Conservation (phyloP, 345 rosid genomes). For the Laguncularia racemosa region DNA sequence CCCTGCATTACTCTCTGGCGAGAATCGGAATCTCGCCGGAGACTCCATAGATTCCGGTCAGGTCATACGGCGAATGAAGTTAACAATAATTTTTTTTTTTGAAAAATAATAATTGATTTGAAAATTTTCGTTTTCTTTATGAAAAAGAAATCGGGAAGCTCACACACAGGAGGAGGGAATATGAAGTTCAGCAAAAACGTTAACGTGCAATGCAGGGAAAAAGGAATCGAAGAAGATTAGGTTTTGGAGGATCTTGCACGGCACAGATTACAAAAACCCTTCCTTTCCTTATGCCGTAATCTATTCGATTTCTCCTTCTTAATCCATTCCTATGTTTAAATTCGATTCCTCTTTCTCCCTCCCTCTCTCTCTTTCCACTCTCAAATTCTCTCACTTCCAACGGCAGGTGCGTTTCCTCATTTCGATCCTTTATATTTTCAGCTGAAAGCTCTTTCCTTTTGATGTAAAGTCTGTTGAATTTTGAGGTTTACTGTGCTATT, state of each 20-base stretch:
- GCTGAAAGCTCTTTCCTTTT: background rate
- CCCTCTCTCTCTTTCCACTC: background rate
- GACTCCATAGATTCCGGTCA: slow-evolving; percentile 20
- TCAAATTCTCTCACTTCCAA: background rate
- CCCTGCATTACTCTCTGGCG: slow-evolving; percentile 25
- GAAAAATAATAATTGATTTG: background rate
- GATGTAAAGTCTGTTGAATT: background rate
- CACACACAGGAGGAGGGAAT: background rate
- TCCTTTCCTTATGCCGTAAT: slow-evolving; percentile 52
- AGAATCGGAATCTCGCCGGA: slow-evolving; percentile 37
- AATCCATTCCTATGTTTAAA: slow-evolving; percentile 13
- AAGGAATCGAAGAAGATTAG: slow-evolving; percentile 9
- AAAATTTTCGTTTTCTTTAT: background rate
- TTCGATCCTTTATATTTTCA: background rate
- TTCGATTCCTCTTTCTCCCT: slow-evolving; percentile 8
- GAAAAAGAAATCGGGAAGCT: background rate
- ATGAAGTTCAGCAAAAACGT: slow-evolving; percentile 12
- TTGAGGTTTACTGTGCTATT: slow-evolving; percentile 6
- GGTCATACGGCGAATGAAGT: background rate
- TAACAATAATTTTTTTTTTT: background rate
- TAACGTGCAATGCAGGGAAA: slow-evolving; percentile 63
- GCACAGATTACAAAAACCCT: slow-evolving; percentile 34
- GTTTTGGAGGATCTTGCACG: slow-evolving; percentile 32
- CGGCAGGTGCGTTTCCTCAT: slow-evolving; percentile 2
- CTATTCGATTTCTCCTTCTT: slow-evolving; percentile 31